Evolutionary conservation across 2,329 filamentous ascomycete genomes (phyloP).

Genomic region (Aspergillus chevalieri): DNA sequence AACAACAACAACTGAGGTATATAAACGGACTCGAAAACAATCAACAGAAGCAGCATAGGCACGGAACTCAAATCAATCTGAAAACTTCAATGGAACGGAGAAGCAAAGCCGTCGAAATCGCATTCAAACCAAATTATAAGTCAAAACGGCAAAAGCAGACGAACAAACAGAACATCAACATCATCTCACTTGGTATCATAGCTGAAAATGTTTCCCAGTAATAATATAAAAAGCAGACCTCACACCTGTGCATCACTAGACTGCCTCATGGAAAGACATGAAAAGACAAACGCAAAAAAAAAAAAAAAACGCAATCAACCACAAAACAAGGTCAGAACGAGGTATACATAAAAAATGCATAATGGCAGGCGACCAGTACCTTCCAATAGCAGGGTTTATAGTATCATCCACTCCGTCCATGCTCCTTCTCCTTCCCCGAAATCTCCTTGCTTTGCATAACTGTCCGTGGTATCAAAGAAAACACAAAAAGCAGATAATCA

Average conservation of each 20-base stretch:
- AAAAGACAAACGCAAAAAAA: constrained; percentile 1
- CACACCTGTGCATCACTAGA: background rate
- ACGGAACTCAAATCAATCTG: constrained; percentile 4
- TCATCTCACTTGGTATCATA: constrained; percentile 25
- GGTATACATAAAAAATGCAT: constrained; percentile 2
- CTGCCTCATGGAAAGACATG: constrained; percentile 8
- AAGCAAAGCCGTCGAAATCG: background rate
- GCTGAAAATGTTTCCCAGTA: constrained; percentile 5
- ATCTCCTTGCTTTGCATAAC: constrained; percentile 7
- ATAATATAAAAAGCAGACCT: constrained; percentile 4
- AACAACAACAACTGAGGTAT: constrained; percentile 13
- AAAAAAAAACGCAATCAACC: constrained; percentile 6
- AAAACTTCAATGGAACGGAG: background rate
- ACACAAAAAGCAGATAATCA: background rate
- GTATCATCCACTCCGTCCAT: constrained; percentile 3
- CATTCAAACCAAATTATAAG: constrained; percentile 3
- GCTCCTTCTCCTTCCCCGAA: constrained; percentile 4
- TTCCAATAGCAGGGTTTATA: background rate
- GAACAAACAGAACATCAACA: constrained; percentile 15
- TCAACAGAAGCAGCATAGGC: constrained; percentile 4
- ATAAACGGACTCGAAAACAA: constrained; percentile 11
- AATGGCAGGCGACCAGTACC: constrained; percentile 1
- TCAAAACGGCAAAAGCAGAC: constrained; percentile 6
- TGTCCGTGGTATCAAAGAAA: constrained; percentile 26
- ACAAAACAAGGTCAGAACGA: constrained; percentile 4